Evolutionary conservation across 768 basidiomycete species (phyloP).

Genomic region (Termitomyces sp.): DNA sequence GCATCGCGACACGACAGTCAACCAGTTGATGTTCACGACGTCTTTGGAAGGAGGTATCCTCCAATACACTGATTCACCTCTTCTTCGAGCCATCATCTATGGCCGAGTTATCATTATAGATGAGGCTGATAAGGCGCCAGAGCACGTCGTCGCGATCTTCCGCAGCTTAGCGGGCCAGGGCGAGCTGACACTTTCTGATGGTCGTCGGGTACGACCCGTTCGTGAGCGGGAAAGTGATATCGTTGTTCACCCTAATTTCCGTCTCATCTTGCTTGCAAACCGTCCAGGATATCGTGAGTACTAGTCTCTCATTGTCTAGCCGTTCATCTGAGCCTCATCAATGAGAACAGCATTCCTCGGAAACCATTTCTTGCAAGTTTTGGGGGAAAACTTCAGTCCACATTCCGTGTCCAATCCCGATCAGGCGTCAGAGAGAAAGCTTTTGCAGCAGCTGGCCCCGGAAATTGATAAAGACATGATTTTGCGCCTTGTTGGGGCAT

Average conservation of each 20-base stretch:
- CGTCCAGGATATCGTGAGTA: slow-evolving; percentile 67
- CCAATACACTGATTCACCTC: slow-evolving; percentile 61
- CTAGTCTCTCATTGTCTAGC: neutral
- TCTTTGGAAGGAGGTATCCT: slow-evolving; percentile 54
- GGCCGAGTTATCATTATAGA: slow-evolving; percentile 69
- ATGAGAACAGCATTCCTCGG: slow-evolving; percentile 58
- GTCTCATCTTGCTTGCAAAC: slow-evolving; percentile 62
- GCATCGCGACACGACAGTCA: slow-evolving; percentile 68
- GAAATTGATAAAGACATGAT: slow-evolving; percentile 53
- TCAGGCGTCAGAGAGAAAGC: slow-evolving; percentile 56
- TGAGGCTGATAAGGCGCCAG: slow-evolving; percentile 71
- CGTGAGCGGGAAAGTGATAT: slow-evolving; percentile 51
- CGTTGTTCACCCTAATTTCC: slow-evolving; percentile 59
- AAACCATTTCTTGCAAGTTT: slow-evolving; percentile 69
- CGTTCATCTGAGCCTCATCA: neutral
- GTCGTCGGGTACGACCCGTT: slow-evolving; percentile 47
- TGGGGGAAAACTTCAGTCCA: slow-evolving; percentile 66
- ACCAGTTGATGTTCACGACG: slow-evolving; percentile 68
- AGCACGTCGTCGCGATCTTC: slow-evolving; percentile 72
- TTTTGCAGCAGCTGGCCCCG: slow-evolving; percentile 60
- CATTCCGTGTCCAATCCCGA: slow-evolving; percentile 69
- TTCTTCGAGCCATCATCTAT: slow-evolving; percentile 56
- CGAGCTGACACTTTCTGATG: slow-evolving; percentile 62
- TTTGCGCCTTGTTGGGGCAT: slow-evolving; percentile 55
- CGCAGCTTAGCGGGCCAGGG: slow-evolving; percentile 63